Evolutionary conservation across 805 yeast species (phyloP).

Genomic region (Teunomyces lycoperdinae): DNA sequence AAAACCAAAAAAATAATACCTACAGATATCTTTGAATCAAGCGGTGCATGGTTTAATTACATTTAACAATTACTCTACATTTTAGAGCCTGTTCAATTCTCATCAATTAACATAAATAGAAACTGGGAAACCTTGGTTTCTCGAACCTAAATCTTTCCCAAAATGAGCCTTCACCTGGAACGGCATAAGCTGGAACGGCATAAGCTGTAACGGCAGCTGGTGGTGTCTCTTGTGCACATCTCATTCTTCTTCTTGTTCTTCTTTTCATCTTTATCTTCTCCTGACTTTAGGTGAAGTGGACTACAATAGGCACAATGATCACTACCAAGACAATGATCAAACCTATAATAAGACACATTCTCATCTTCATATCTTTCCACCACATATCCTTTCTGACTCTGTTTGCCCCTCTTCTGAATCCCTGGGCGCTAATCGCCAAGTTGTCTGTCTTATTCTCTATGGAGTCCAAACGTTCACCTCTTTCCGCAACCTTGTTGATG

Average conservation of each 20-base stretch:
- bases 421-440: conserved; percentile 87
- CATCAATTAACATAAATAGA: conserved; percentile 4
- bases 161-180: background rate
- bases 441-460: conserved; percentile 92
- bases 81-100: background rate
- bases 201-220: background rate
- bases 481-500: conserved; percentile 89
- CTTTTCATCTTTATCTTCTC: background rate
- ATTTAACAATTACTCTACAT: too few species aligned
- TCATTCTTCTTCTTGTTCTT: background rate
- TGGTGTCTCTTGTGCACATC: background rate
- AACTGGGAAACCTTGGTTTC: background rate
- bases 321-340: conserved; percentile 76
- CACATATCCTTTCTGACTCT: conserved; percentile 98
- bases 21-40: too few species aligned
- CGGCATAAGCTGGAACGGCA: background rate
- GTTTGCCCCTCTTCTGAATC: conserved; percentile 95
- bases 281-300: conserved; percentile 58
- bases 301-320: conserved; percentile 91
- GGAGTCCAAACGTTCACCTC: conserved; percentile 90
- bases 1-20: background rate
- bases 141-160: background rate
- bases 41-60: too few species aligned
- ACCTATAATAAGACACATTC: conserved; percentile 80
- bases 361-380: conserved; percentile 98